phyloP scores from a whole-genome alignment of 805 yeast species.

The Candida orba region DNA sequence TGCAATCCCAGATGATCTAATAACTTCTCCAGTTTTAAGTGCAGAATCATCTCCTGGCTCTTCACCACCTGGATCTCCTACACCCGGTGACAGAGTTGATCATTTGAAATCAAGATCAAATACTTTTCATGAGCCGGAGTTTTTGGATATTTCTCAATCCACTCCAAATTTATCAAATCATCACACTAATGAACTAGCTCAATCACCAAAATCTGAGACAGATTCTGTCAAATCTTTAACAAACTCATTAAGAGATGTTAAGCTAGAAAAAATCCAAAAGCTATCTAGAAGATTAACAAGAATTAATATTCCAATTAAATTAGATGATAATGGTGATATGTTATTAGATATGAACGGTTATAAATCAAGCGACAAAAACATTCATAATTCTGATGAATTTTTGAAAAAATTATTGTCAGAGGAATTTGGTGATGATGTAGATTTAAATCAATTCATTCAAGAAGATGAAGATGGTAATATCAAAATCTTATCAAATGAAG shows the following conservation, averaged over 20 bases:
- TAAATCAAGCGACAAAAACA: conserved; percentile 75
- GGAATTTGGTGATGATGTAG: conserved; percentile 56
- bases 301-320: conserved; percentile 78
- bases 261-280: conserved; percentile 52
- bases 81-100: conserved; percentile 1
- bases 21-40: conserved; percentile 29
- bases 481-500: conserved; percentile 39
- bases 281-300: conserved; percentile 58
- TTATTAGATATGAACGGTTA: conserved; percentile 93
- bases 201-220: conserved; percentile 8
- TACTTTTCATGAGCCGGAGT: conserved; percentile 40
- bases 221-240: conserved; percentile 7
- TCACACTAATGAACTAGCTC: conserved; percentile 1
- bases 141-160: conserved; percentile 34
- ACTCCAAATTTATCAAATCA: conserved; percentile 10
- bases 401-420: conserved; percentile 68
- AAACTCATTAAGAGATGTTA: conserved; percentile 29
- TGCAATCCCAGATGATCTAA: conserved; percentile 63
- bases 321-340: conserved; percentile 85
- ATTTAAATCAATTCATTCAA: conserved; percentile 37
- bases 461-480: conserved; percentile 66
- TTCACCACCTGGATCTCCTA: conserved; percentile 21
- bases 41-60: conserved; percentile 18
- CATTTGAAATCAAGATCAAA: not conserved
- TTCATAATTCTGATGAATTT: conserved; percentile 67